A percentile compares a stretch with the other conserved stretches of the same genome.
Conservation (phyloP, 805 yeast genomes). For the Kodamaea laetipori region DNA sequence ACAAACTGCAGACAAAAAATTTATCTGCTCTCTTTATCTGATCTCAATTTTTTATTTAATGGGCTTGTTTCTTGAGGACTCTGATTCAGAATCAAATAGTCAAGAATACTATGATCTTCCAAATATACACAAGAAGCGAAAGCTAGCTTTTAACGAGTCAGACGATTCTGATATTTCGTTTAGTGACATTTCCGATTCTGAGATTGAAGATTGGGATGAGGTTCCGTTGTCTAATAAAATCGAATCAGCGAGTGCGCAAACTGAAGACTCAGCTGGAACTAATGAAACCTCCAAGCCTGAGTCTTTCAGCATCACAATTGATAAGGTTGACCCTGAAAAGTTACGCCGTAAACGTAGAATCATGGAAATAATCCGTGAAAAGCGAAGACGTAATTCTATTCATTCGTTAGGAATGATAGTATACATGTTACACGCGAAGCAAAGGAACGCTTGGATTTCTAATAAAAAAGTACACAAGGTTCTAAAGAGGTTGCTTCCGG, state of each 20-base stretch:
- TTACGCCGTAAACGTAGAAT: conserved; percentile 10
- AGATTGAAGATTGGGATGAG: conserved; percentile 14
- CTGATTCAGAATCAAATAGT: conserved; percentile 7
- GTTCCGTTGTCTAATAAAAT: conserved; percentile 6
- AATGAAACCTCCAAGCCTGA: too few relatives aligned
- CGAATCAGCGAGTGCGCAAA: not conserved
- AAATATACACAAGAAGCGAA: not conserved
- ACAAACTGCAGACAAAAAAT: too few relatives aligned
- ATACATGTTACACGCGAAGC: conserved; percentile 24
- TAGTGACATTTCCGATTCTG: conserved; percentile 7
- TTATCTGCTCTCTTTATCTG: not conserved
- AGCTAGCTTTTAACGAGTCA: not conserved
- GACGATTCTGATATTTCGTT: not conserved
- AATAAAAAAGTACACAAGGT: conserved; percentile 20
- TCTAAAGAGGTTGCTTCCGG: conserved; percentile 30
- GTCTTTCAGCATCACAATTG: conserved; percentile 4
- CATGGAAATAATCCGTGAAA: conserved; percentile 13
- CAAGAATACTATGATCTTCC: conserved; percentile 1
- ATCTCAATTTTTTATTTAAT: not conserved
- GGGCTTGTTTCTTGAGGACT: conserved; percentile 10
- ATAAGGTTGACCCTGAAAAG: not conserved
- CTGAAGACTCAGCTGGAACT: too few relatives aligned
- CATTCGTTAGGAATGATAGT: conserved; percentile 26
- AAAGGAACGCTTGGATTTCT: conserved; percentile 26
- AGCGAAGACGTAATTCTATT: conserved; percentile 14